These are phyloP conservation scores for Chaetomium tenue DNA, from an alignment of 495 filamentous ascomycete species.

Conservation along the genomic window DNA sequence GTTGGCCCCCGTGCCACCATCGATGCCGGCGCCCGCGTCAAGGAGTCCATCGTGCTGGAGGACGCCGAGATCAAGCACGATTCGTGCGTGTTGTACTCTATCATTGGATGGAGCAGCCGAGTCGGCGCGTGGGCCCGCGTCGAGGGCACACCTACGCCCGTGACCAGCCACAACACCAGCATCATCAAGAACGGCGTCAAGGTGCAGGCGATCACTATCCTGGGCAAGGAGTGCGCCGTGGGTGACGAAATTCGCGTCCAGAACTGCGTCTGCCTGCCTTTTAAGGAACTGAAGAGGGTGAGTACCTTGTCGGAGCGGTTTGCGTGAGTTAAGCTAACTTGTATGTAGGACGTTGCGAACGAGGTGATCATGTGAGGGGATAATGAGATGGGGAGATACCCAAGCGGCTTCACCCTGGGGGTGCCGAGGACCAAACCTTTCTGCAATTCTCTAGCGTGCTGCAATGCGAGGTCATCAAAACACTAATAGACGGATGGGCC, in stretches of 20 bases:
- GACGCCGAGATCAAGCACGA: conserved; percentile 97
- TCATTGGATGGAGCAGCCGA: conserved; percentile 95
- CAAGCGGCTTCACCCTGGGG: not conserved
- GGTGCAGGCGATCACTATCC: conserved; percentile 97
- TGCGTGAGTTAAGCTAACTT: conserved; percentile 34
- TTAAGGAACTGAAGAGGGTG: conserved; percentile 98
- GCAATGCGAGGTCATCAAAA: conserved; percentile 6
- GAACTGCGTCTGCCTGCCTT: conserved; percentile 97
- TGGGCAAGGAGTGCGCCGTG: conserved; percentile 94
- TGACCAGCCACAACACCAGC: conserved; percentile 86
- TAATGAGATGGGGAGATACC: conserved; percentile 15
- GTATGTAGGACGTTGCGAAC: conserved; percentile 67
- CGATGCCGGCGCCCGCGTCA: conserved; percentile 85
- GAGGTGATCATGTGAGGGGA: conserved; percentile 87
- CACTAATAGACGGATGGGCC: conserved; percentile 10
- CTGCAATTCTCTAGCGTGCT: conserved; percentile 15
- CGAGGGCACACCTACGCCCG: conserved; percentile 89
- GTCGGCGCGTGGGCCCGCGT: conserved; percentile 97
- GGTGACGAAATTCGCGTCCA: conserved; percentile 95
- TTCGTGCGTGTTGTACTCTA: conserved; percentile 91
- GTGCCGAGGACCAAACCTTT: not conserved
- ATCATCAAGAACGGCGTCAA: conserved; percentile 97
- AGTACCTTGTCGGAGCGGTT: conserved; percentile 38
- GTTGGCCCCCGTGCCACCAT: conserved; percentile 83
- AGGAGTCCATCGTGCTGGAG: conserved; percentile 94